Conservation (phyloP, 1,284 basidiomycete genomes). For the Marasmius fiardii region DNA sequence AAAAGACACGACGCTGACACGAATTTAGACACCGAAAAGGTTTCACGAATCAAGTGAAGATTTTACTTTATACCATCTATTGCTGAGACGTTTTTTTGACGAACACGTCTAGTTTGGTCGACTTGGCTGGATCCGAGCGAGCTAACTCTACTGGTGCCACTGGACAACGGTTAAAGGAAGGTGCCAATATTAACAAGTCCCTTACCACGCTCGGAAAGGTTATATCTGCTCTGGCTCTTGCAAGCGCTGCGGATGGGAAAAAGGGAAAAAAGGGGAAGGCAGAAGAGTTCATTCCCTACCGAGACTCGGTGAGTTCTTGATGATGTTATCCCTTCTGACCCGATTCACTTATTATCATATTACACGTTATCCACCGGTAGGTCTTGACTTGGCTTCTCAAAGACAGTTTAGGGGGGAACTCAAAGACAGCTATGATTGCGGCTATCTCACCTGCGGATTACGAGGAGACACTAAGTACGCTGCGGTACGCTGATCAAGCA, state of each 20-base stretch:
- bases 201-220: slow-evolving; percentile 97
- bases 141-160: slow-evolving; percentile 98
- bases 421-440: slow-evolving; percentile 97
- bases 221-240: slow-evolving; percentile 86
- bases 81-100: background rate
- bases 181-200: slow-evolving; percentile 98
- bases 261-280: slow-evolving; percentile 83
- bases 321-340: slow-evolving; percentile 4
- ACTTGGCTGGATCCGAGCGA: slow-evolving; percentile 96
- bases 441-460: slow-evolving; percentile 98
- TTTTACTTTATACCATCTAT: slow-evolving; percentile 6
- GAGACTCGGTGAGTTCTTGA: slow-evolving; percentile 73
- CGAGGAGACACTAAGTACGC: slow-evolving; percentile 93
- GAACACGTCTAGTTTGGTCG: slow-evolving; percentile 63
- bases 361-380: slow-evolving; percentile 34
- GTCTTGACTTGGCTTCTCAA: slow-evolving; percentile 97
- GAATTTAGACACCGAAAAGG: slow-evolving; percentile 92
- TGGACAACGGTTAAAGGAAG: slow-evolving; percentile 90
- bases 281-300: slow-evolving; percentile 91
- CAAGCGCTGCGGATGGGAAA: slow-evolving; percentile 61
- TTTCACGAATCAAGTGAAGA: slow-evolving; percentile 88
- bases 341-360: slow-evolving; percentile 7
- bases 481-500: slow-evolving; percentile 96
- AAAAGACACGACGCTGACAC: slow-evolving; percentile 81
- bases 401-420: slow-evolving; percentile 94